phyloP scores from a whole-genome alignment of 805 yeast species.

The Yarrowia phangngaensis region DNA sequence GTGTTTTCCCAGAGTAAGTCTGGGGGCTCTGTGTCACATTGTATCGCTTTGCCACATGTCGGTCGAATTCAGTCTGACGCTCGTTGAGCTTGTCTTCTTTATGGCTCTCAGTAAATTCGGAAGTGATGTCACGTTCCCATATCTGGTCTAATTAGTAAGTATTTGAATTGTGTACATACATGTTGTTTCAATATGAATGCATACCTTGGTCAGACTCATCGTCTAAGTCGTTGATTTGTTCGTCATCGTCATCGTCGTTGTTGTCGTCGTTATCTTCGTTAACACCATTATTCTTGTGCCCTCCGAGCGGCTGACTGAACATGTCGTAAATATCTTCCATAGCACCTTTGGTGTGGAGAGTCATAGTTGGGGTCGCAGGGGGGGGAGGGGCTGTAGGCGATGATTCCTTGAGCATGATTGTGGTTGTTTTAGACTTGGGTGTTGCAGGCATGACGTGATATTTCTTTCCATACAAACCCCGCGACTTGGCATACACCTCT shows the following conservation, averaged over 20 bases:
- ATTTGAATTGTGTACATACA: constrained; percentile 26
- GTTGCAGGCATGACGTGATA: constrained; percentile 21
- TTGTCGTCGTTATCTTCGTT: constrained; percentile 32
- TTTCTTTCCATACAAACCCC: constrained; percentile 38
- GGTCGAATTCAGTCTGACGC: constrained; percentile 13
- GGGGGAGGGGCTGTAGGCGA: neutral
- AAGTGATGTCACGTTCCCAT: constrained; percentile 25
- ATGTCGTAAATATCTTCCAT: constrained; percentile 67
- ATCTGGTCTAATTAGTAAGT: constrained; percentile 27
- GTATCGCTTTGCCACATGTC: constrained; percentile 24
- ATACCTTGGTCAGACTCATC: constrained; percentile 18
- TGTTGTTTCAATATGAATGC: constrained; percentile 26
- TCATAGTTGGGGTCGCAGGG: constrained; percentile 64
- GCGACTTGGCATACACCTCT: constrained; percentile 58
- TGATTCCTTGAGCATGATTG: constrained; percentile 16
- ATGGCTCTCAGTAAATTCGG: constrained; percentile 25
- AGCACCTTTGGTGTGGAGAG: constrained; percentile 71
- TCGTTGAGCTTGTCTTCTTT: constrained; percentile 9
- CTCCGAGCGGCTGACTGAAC: constrained; percentile 49
- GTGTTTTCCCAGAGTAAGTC: constrained; percentile 16
- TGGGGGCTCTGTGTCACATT: constrained; percentile 14
- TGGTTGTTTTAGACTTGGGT: constrained; percentile 8
- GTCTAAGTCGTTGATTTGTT: constrained; percentile 24
- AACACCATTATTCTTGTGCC: constrained; percentile 24
- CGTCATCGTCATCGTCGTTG: constrained; percentile 33